These are phyloP conservation scores for Tolypocladium guangdongense DNA, from an alignment of 2,329 filamentous ascomycete species.

Conservation along the genomic window DNA sequence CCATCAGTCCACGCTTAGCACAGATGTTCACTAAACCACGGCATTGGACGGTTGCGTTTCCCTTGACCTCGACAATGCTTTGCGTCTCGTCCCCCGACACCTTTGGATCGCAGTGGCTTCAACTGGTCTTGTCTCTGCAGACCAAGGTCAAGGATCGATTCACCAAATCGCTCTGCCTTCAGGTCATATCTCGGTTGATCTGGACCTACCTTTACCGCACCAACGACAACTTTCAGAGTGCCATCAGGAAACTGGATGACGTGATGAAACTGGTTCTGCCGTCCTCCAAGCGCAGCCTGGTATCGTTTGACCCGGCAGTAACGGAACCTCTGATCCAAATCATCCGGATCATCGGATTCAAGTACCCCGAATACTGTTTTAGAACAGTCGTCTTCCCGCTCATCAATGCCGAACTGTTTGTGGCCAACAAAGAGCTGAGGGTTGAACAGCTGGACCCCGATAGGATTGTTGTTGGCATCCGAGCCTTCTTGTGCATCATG, in stretches of 20 bases:
- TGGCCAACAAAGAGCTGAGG: conserved; percentile 62
- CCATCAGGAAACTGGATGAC: conserved; percentile 76
- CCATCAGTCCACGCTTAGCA: conserved; percentile 65
- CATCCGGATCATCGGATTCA: conserved; percentile 88
- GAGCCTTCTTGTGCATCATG: conserved; percentile 88
- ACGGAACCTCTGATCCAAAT: conserved; percentile 87
- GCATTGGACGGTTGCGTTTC: conserved; percentile 84
- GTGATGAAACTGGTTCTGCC: conserved; percentile 78
- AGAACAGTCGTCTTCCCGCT: conserved; percentile 87
- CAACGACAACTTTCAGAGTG: conserved; percentile 56
- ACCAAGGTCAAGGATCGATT: conserved; percentile 74
- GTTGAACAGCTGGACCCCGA: conserved; percentile 94
- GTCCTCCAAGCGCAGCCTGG: conserved; percentile 64
- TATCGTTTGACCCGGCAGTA: conserved; percentile 74
- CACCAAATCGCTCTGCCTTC: conserved; percentile 68
- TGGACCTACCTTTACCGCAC: conserved; percentile 93
- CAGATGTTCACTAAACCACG: conserved; percentile 86
- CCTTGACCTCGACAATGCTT: conserved; percentile 74
- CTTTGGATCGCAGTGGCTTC: conserved; percentile 79
- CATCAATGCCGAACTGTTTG: conserved; percentile 85
- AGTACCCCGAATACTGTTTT: conserved; percentile 89
- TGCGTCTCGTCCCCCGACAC: conserved; percentile 79
- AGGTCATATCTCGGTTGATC: conserved; percentile 78
- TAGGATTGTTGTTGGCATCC: conserved; percentile 92
- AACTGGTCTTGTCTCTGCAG: conserved; percentile 66